Base-by-base conservation (phyloP, 2,329 filamentous ascomycete genomes). In the Cordyceps tenuipes region DNA sequence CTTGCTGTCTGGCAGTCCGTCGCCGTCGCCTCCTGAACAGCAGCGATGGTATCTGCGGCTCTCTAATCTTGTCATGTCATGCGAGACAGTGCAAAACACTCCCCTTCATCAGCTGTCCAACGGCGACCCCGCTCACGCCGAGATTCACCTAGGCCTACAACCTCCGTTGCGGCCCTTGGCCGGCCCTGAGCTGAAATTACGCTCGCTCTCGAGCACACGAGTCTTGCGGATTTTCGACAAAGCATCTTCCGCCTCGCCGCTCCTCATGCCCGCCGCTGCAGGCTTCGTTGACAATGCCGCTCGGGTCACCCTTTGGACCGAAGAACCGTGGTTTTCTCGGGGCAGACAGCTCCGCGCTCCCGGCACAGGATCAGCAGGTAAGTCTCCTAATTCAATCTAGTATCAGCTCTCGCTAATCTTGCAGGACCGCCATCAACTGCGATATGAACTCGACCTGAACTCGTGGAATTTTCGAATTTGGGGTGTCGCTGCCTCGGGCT, bases 391-490 rank as follows among this genome's bases (percentile, higher is more conserved):
- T 49, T 34, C 41, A 44, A 39, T 60, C 31, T 53, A 39, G 41
- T 47, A 41, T 31, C 53, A 29, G 51, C 49, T 49, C 44, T 31
- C 49, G 49, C 59, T 56, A 63, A 54, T 48, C 41, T 49, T 53
- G 41, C 34, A 81, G 78, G 79, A 81, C 67, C 78, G 79, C 54
- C 73, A 75, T 60, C 79, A 81, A 64, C 65, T 82, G 41, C 76
- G 79, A 61, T 81, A 80, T 66, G 79, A 81, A 65, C 74, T 82
- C 41, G 79, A 82, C 62, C 70, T 82, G 19, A 82, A 82, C 65
- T 77, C 77, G 1, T 82, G 79, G 79, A 82, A 81, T 65, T 67
- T 81, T 55, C 74, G 79, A 47, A 81, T 81, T 48, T 81, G 79
- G 79, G 78, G 76, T 3, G 79, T 82, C 34, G 78, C 79, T n/a